phyloP scores from a whole-genome alignment of 1,139 yeast genomes.

The Meyerozyma elateridarum region DNA sequence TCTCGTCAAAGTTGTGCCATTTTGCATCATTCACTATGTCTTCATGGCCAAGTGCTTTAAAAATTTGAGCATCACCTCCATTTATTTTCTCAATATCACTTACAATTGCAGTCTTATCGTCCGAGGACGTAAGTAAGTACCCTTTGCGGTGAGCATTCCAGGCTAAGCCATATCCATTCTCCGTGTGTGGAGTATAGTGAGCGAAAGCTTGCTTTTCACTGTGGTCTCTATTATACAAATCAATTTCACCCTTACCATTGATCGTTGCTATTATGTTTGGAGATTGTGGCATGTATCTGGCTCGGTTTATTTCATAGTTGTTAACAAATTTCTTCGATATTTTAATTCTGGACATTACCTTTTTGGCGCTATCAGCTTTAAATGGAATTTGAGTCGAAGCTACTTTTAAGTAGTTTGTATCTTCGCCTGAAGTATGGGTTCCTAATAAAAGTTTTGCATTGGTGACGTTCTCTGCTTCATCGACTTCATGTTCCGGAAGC shows the following conservation, averaged over 20 bases:
- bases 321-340: conserved; percentile 54
- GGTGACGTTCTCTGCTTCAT: conserved; percentile 30
- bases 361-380: conserved; percentile 19
- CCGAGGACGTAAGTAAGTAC: conserved; percentile 54
- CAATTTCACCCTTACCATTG: conserved; percentile 69
- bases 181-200: conserved; percentile 50
- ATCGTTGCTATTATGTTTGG: conserved; percentile 69
- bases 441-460: conserved; percentile 59
- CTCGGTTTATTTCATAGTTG: conserved; percentile 68
- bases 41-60: conserved; percentile 35
- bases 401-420: conserved; percentile 69
- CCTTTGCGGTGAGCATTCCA: conserved; percentile 53
- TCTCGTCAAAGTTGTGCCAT: conserved; percentile 54
- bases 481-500: conserved; percentile 47
- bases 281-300: conserved; percentile 76
- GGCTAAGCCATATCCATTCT: conserved; percentile 68
- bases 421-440: conserved; percentile 83
- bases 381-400: conserved; percentile 70
- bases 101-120: conserved; percentile 56
- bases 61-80: conserved; percentile 10
- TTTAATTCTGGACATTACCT: conserved; percentile 48
- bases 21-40: conserved; percentile 71
- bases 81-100: conserved; percentile 41
- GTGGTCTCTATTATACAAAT: conserved; percentile 49
- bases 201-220: conserved; percentile 17